Conservation (phyloP, 305 asterid genomes). For the Rubia occidens region DNA sequence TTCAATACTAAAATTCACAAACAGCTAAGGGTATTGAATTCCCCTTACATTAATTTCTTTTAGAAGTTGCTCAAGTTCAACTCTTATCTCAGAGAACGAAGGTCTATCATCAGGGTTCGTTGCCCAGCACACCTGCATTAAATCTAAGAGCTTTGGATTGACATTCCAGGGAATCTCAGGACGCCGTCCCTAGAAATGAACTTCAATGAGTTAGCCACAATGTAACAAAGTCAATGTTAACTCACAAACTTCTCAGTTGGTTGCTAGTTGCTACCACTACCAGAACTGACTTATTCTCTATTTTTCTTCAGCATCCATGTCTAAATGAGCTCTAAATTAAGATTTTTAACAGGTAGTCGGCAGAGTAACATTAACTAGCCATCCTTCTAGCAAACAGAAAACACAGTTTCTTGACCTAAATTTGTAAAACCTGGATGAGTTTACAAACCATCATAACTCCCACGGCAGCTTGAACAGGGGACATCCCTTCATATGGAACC, state of each 20-base stretch:
- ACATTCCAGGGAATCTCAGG: conserved; percentile 61
- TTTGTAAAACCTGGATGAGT: background rate
- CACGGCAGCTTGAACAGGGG: conserved; percentile 77
- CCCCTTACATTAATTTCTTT: conserved; percentile 45
- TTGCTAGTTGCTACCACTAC: too few relatives aligned
- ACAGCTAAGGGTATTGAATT: background rate
- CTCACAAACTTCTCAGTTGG: background rate
- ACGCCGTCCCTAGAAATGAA: conserved; percentile 60
- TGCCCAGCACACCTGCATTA: conserved; percentile 90
- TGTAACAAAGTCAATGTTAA: background rate
- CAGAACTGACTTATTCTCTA: too few relatives aligned
- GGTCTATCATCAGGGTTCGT: conserved; percentile 58
- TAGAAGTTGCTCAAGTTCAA: conserved; percentile 57
- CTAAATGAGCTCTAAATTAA: background rate
- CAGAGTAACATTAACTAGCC: background rate
- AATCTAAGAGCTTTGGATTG: conserved; percentile 52
- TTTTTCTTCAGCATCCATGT: background rate
- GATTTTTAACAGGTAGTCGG: background rate
- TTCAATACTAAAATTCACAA: background rate
- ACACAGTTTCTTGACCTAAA: background rate
- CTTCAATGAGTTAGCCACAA: background rate
- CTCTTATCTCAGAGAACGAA: conserved; percentile 48
- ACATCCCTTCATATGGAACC: conserved; percentile 79
- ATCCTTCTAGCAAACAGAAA: background rate
- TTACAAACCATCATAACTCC: conserved; percentile 80